phyloP scores from a whole-genome alignment of 441 rosid genomes.

The Codiaeum variegatum region DNA sequence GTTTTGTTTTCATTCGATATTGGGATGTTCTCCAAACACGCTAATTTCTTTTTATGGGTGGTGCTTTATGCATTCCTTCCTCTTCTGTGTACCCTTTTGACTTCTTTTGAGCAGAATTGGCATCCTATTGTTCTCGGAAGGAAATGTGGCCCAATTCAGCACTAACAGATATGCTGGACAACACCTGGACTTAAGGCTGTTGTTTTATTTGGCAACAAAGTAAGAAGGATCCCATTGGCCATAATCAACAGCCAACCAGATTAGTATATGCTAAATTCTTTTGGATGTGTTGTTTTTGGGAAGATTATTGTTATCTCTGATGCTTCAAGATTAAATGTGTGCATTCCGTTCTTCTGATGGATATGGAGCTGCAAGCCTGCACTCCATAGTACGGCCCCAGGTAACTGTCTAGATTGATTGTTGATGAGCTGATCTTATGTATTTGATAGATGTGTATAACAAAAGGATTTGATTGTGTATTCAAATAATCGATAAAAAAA shows the following conservation, averaged over 20 bases:
- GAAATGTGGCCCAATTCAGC: slow-evolving; percentile 7
- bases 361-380: neutral
- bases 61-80: slow-evolving; percentile 25
- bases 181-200: slow-evolving; percentile 8
- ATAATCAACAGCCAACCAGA: neutral
- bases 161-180: slow-evolving; percentile 18
- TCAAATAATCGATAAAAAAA: slow-evolving; percentile 16
- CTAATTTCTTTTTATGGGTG: slow-evolving; percentile 27
- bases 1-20: slow-evolving; percentile 23
- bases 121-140: slow-evolving; percentile 15
- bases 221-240: slow-evolving; percentile 6
- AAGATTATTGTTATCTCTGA: neutral
- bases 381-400: slow-evolving; percentile 11
- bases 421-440: slow-evolving; percentile 26
- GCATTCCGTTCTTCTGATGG: slow-evolving; percentile 5
- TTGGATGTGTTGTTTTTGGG: neutral
- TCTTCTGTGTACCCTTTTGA: slow-evolving; percentile 13
- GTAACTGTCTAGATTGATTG: slow-evolving; percentile 24
- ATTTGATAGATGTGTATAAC: slow-evolving; percentile 27
- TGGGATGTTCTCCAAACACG: slow-evolving; percentile 30
- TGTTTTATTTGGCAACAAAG: neutral
- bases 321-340: slow-evolving; percentile 4
- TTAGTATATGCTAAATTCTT: slow-evolving; percentile 15
- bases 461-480: slow-evolving; percentile 26
- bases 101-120: slow-evolving; percentile 13